Evolutionary conservation across 371 early-diverging fungal genomes (phyloP), one percentile per base, ranked within the genome.

Genomic region (Mortierella sp.): DNA sequence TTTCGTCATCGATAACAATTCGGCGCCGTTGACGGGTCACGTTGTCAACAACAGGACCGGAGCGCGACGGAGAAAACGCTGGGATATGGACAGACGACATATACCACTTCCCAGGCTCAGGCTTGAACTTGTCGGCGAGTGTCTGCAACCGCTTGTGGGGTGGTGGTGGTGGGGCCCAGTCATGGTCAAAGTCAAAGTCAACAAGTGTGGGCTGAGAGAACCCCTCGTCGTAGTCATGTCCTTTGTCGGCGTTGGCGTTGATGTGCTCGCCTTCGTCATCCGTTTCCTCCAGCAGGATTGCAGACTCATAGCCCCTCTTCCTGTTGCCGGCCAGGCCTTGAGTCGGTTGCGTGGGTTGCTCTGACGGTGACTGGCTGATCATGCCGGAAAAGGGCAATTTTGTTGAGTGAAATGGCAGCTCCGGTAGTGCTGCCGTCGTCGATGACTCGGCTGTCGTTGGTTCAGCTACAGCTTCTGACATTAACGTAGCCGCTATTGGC

Each of bases 1-100:
- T 18, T 3, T 51, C 51, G 6, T 21, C 51, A 18, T 51, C 51
- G 5, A 51, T 51, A 18, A 21, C 3, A 21, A 21, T 18, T 51
- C 51, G 51, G 21, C 51, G 51, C 18, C 21, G 51, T 21, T 51
- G 51, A 21, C 5, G 51, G 21, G 51, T 3, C 29, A 29, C 60
- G 12, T 32, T 32, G 29, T 60, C 60, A 29, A 51, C 41, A 21
- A 24, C 12, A 24, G 24, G 14, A 35, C 48, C 12, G 41, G 29
- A 11, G 8, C 32, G 60, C 16, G 14, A 29, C 27, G 60, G 38
- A 35, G 35, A 29, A 35, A 32, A 51, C 55, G 29, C 24, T 5
- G 72, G 72, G 8, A 72, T 72, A 38, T 38, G 11, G 38, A 72
- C 72, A 16, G 72, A 44, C 24, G 72, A 21, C 3, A 49, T 21